Conservation (phyloP, 441 rosid species). For the Macaranga tanarius region DNA sequence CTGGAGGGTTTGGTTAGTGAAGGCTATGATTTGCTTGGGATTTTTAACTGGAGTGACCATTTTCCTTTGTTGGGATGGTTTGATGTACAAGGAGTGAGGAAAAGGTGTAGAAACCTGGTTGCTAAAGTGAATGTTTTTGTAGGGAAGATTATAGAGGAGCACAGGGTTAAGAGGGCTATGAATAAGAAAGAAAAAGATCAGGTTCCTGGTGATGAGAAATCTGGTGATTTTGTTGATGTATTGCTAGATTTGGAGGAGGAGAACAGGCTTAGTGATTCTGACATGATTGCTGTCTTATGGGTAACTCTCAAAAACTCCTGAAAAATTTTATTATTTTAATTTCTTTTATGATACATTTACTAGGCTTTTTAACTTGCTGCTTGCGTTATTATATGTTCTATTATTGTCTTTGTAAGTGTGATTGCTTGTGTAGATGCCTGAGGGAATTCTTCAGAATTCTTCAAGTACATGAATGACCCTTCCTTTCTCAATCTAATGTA, state of each 20-base stretch:
- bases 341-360: no score
- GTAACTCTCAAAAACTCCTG: slow-evolving; percentile 28
- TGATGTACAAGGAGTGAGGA: slow-evolving; percentile 73
- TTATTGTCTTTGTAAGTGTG: background rate
- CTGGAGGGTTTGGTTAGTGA: slow-evolving; percentile 66
- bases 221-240: slow-evolving; percentile 66
- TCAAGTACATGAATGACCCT: background rate
- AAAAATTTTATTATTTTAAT: no score
- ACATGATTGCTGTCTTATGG: slow-evolving; percentile 82
- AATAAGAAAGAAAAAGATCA: background rate
- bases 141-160: slow-evolving; percentile 53
- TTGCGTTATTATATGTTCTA: background rate
- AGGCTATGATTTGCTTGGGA: slow-evolving; percentile 66
- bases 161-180: slow-evolving; percentile 34
- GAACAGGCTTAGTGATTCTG: slow-evolving; percentile 52
- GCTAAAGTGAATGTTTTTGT: slow-evolving; percentile 55
- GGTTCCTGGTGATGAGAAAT: slow-evolving; percentile 11
- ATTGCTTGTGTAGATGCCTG: background rate
- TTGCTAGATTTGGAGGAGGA: slow-evolving; percentile 64
- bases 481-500: background rate
- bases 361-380: background rate
- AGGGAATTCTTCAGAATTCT: no score
- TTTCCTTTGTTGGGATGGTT: slow-evolving; percentile 59
- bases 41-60: slow-evolving; percentile 84
- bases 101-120: slow-evolving; percentile 50